A percentile compares a stretch with the other conserved stretches of the same genome.
These are phyloP conservation scores for Aspergillaceae sp. DNA, from an alignment of 2,329 filamentous ascomycete species.

Conservation along the genomic window DNA sequence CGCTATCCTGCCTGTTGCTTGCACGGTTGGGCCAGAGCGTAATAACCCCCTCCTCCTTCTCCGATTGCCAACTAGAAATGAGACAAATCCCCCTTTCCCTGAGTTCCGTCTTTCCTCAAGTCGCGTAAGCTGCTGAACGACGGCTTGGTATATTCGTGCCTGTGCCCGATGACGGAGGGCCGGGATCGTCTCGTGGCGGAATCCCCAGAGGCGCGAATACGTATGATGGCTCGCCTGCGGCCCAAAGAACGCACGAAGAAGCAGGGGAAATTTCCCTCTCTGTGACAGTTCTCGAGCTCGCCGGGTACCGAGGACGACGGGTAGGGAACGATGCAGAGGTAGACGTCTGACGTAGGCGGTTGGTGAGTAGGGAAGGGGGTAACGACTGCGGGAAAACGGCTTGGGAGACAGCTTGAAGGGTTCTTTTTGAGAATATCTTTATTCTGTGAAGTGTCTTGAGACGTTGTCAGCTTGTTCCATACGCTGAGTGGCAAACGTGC, in stretches of 20 bases:
- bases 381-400: conserved; percentile 12
- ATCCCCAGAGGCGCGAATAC: conserved; percentile 56
- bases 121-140: conserved; percentile 56
- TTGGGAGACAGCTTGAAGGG: conserved; percentile 18
- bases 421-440: background rate
- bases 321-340: conserved; percentile 8
- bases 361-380: conserved; percentile 12
- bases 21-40: background rate
- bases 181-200: conserved; percentile 69
- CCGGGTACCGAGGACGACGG: conserved; percentile 10
- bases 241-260: conserved; percentile 55
- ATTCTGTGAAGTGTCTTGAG: background rate
- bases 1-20: conserved; percentile 7
- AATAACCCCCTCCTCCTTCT: conserved; percentile 11
- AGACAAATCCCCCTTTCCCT: conserved; percentile 15
- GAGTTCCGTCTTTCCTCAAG: conserved; percentile 39
- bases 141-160: conserved; percentile 65
- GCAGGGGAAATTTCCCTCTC: conserved; percentile 31
- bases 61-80: conserved; percentile 16
- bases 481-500: background rate
- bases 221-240: conserved; percentile 56
- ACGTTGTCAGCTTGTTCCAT: background rate
- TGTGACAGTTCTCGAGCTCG: conserved; percentile 2
- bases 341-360: conserved; percentile 10
- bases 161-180: conserved; percentile 62